Percentiles rank a stretch among this genome's conserved stretches.
Evolutionary conservation across 495 filamentous ascomycete genomes (phyloP).

Genomic region (Penicillium fimorum): DNA sequence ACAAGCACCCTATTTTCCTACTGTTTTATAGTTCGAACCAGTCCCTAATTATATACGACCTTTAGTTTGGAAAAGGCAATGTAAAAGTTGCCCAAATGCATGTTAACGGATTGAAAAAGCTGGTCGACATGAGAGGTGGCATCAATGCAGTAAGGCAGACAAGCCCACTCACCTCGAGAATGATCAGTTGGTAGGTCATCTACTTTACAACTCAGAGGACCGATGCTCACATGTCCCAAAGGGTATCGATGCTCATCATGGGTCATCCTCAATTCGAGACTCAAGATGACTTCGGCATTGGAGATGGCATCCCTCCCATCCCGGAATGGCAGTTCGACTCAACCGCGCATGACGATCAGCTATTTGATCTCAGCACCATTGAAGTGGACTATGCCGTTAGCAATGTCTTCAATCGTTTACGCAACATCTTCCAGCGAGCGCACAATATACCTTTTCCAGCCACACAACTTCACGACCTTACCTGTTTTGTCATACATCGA

Average conservation of each 20-base stretch:
- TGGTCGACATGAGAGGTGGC: conserved; percentile 49
- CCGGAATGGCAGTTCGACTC: conserved; percentile 42
- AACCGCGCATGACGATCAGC: conserved; percentile 3
- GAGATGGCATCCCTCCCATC: conserved; percentile 45
- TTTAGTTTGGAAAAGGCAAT: conserved; percentile 52
- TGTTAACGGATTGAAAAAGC: conserved; percentile 47
- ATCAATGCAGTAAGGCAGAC: conserved; percentile 45
- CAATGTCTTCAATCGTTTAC: conserved; percentile 43
- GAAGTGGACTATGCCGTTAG: conserved; percentile 32
- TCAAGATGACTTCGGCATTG: conserved; percentile 47
- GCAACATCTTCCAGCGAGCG: conserved; percentile 34
- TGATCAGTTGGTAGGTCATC: conserved; percentile 48
- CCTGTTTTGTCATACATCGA: conserved; percentile 49
- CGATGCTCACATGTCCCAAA: conserved; percentile 21
- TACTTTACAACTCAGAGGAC: not conserved
- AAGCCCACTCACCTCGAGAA: conserved; percentile 51
- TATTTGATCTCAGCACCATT: conserved; percentile 18
- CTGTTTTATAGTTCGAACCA: not conserved
- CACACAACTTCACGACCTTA: conserved; percentile 49
- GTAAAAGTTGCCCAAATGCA: conserved; percentile 43
- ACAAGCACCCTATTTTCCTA: not conserved
- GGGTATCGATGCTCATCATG: conserved; percentile 53
- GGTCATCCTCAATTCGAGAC: conserved; percentile 48
- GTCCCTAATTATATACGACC: not conserved
- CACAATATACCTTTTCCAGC: conserved; percentile 25